Evolutionary conservation across 1,284 basidiomycete genomes (phyloP).

Genomic region (Sporisorium graminicola): DNA sequence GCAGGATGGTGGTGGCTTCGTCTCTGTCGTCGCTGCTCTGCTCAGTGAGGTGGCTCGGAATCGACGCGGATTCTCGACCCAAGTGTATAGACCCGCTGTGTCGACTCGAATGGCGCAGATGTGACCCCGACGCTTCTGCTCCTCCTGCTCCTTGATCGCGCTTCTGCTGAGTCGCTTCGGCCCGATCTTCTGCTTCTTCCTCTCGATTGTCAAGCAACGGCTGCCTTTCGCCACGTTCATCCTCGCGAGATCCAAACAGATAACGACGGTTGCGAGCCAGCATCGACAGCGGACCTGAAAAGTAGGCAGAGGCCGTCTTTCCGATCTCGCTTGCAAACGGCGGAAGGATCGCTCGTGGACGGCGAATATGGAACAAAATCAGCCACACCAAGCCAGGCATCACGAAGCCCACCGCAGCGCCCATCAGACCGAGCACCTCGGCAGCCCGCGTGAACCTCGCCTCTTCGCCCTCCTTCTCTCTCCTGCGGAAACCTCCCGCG

Average conservation of each 20-base stretch:
- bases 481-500: conserved; percentile 59
- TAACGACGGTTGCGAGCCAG: conserved; percentile 44
- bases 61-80: conserved; percentile 23
- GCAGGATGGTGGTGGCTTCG: conserved; percentile 61
- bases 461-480: conserved; percentile 61
- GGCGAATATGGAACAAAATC: conserved; percentile 62
- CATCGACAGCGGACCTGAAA: conserved; percentile 51
- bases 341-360: conserved; percentile 62
- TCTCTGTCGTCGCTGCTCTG: conserved; percentile 45
- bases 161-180: background rate
- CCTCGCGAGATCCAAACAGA: conserved; percentile 39
- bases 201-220: conserved; percentile 37
- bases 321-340: conserved; percentile 53
- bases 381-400: conserved; percentile 67
- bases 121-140: background rate
- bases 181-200: background rate
- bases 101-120: conserved; percentile 12
- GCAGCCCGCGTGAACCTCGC: conserved; percentile 59
- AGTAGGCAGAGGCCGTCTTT: conserved; percentile 47
- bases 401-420: conserved; percentile 64
- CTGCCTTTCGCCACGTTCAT: conserved; percentile 22
- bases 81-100: conserved; percentile 11
- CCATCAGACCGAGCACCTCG: conserved; percentile 62
- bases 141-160: background rate
- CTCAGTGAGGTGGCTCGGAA: conserved; percentile 52